Evolutionary conservation across 345 rosid genomes (phyloP).

Genomic region (Rhodomyrtus tomentosa): DNA sequence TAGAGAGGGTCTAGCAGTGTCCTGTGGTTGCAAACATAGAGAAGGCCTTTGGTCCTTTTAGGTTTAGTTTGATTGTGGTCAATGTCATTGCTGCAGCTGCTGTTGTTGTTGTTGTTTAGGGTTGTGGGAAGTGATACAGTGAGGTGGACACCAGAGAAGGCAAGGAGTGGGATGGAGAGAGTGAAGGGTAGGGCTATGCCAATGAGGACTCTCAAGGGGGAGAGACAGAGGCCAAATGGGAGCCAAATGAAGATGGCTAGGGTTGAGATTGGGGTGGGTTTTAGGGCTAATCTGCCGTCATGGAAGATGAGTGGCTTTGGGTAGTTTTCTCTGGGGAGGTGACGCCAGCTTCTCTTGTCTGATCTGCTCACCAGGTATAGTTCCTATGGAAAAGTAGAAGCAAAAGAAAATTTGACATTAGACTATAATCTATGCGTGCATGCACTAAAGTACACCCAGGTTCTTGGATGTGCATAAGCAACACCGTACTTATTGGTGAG

Average conservation of each 20-base stretch:
- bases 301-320: conserved; percentile 65
- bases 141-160: conserved; percentile 26
- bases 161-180: conserved; percentile 25
- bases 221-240: conserved; percentile 35
- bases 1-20: conserved; percentile 70
- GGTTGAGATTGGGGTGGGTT: conserved; percentile 36
- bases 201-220: conserved; percentile 23
- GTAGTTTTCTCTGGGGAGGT: conserved; percentile 31
- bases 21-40: conserved; percentile 67
- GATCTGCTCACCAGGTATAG: conserved; percentile 33
- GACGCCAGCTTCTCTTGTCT: conserved; percentile 50
- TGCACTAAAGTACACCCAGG: background rate
- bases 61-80: background rate
- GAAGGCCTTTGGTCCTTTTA: conserved; percentile 13
- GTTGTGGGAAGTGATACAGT: conserved; percentile 6
- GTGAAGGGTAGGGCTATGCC: conserved; percentile 30
- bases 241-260: conserved; percentile 59
- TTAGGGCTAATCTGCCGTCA: conserved; percentile 71
- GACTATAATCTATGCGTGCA: background rate
- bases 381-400: conserved; percentile 23
- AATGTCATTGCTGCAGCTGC: background rate
- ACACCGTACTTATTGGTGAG: background rate
- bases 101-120: background rate
- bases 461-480: background rate
- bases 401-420: background rate